Conservation (phyloP, 768 basidiomycete species). For the Pisolithus orientalis region DNA sequence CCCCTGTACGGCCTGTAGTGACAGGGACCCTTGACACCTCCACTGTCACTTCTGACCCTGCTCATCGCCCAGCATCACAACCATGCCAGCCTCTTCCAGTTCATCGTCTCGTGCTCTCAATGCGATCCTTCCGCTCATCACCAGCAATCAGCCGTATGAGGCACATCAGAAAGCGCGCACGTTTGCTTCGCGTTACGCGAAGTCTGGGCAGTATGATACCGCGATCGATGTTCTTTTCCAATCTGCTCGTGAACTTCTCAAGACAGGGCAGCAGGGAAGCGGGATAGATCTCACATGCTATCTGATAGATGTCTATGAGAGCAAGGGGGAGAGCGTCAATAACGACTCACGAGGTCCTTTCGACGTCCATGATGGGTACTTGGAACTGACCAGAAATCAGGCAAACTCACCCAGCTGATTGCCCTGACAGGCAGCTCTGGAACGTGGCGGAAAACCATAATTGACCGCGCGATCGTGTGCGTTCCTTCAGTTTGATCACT, state of each 20-base stretch:
- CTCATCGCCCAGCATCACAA: neutral
- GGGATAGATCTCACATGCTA: slow-evolving; percentile 82
- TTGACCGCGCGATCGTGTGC: slow-evolving; percentile 79
- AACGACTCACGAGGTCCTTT: slow-evolving; percentile 71
- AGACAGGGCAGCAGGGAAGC: slow-evolving; percentile 82
- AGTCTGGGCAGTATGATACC: slow-evolving; percentile 73
- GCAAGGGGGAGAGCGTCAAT: slow-evolving; percentile 61
- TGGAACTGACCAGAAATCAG: slow-evolving; percentile 32
- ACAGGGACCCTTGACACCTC: slow-evolving; percentile 20
- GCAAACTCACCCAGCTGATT: slow-evolving; percentile 85
- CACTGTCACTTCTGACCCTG: slow-evolving; percentile 1
- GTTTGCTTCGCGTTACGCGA: slow-evolving; percentile 82
- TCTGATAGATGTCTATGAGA: slow-evolving; percentile 79
- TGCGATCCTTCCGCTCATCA: slow-evolving; percentile 70
- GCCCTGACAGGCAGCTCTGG: slow-evolving; percentile 76
- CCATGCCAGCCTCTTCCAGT: slow-evolving; percentile 20
- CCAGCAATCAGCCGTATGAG: slow-evolving; percentile 72
- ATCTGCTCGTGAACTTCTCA: slow-evolving; percentile 80
- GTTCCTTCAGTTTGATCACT: slow-evolving; percentile 22
- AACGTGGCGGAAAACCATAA: slow-evolving; percentile 85
- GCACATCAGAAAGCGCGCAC: slow-evolving; percentile 97
- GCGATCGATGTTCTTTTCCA: slow-evolving; percentile 94
- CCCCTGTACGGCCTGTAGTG: neutral
- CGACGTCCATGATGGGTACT: slow-evolving; percentile 21
- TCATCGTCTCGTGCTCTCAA: slow-evolving; percentile 63